These are phyloP conservation scores for Micractinium conductrix DNA, from an alignment of 139 green algal species.

Conservation along the genomic window DNA sequence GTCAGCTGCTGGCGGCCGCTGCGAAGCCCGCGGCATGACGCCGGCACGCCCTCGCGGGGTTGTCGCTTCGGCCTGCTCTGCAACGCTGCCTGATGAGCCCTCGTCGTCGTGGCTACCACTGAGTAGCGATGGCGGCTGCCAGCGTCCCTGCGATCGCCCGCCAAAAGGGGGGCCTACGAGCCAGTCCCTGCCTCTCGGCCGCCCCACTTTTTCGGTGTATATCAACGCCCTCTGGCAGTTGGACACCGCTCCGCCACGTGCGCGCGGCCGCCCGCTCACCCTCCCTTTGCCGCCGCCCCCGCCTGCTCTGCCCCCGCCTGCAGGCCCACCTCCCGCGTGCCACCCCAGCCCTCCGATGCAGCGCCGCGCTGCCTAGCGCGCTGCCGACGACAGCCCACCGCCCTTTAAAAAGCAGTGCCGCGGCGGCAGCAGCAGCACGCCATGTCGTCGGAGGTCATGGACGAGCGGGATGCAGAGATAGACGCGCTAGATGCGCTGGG, in stretches of 20 bases:
- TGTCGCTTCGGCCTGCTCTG: no score
- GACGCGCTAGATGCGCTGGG: constrained; percentile 61
- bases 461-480: constrained; percentile 52
- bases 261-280: no score
- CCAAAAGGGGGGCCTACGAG: background rate
- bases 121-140: no score
- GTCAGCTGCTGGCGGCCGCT: no score
- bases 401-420: no score
- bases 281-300: no score
- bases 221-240: background rate
- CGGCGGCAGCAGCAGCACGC: background rate
- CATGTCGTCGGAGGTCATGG: constrained; percentile 17
- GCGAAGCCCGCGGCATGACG: no score
- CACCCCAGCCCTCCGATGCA: background rate
- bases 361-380: background rate
- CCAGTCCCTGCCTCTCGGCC: background rate
- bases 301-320: background rate
- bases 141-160: background rate
- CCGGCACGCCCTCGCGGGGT: no score
- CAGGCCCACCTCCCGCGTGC: background rate
- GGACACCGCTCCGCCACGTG: background rate
- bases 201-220: background rate
- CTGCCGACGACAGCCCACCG: background rate
- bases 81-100: no score
- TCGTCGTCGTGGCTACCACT: no score